Evolutionary conservation across 2,329 filamentous ascomycete genomes (phyloP).

Genomic region (Lasiodiplodia sp.): DNA sequence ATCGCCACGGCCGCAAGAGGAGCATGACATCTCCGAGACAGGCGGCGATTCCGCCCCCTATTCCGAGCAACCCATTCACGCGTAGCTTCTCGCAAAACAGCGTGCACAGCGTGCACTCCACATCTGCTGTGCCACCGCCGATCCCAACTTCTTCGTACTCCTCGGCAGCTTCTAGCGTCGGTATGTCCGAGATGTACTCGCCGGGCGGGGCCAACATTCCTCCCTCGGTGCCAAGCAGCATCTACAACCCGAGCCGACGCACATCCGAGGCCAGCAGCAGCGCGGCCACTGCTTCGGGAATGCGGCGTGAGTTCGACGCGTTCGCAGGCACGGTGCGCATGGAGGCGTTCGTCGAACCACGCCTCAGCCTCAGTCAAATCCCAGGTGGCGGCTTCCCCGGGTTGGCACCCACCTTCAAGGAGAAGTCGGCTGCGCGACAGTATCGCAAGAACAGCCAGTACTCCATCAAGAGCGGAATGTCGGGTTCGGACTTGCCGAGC

Average conservation of each 20-base stretch:
- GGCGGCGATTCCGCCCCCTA: conserved; percentile 43
- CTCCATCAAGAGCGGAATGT: conserved; percentile 8
- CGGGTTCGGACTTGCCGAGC: conserved; percentile 14
- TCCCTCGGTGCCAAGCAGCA: conserved; percentile 66
- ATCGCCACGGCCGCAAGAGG: conserved; percentile 53
- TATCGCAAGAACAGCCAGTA: conserved; percentile 20
- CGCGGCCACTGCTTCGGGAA: conserved; percentile 1
- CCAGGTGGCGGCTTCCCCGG: conserved; percentile 39
- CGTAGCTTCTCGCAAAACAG: conserved; percentile 73
- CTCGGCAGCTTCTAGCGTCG: conserved; percentile 7
- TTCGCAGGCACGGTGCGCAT: conserved; percentile 84
- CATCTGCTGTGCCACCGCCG: conserved; percentile 43
- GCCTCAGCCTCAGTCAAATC: conserved; percentile 19
- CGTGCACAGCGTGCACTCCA: conserved; percentile 45
- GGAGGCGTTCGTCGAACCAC: conserved; percentile 85
- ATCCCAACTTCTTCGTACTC: conserved; percentile 8
- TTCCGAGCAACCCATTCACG: conserved; percentile 63
- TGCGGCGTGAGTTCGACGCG: conserved; percentile 71
- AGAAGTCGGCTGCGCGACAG: conserved; percentile 15
- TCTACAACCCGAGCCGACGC: conserved; percentile 54
- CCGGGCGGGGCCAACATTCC: conserved; percentile 46
- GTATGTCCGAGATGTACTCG: conserved; percentile 21
- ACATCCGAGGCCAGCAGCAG: conserved; percentile 41
- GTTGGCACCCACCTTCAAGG: conserved; percentile 13
- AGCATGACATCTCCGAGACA: conserved; percentile 33